Percentiles rank a stretch among this genome's conserved stretches.
Evolutionary conservation across 306 rosid species (phyloP).

Genomic region (Styphnolobium japonicum): DNA sequence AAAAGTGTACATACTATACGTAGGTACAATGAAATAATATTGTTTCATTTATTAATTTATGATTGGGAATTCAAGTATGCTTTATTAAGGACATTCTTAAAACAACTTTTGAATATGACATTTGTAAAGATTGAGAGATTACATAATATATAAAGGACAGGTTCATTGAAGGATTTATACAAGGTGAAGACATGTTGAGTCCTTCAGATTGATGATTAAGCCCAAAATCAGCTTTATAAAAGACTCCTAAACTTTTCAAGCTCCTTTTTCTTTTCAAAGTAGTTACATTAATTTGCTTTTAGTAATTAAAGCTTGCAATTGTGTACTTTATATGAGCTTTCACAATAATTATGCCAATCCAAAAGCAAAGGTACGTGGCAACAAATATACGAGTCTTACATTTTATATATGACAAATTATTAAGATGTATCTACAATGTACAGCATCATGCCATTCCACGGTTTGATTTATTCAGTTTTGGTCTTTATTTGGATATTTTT

Average conservation of each 20-base stretch:
- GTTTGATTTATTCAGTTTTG: too few species aligned
- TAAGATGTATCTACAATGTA: too few species aligned
- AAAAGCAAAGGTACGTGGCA: background rate
- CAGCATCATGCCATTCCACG: too few species aligned
- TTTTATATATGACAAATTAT: too few species aligned
- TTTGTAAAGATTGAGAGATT: background rate
- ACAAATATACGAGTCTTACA: background rate
- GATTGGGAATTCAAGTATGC: background rate
- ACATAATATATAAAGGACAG: background rate
- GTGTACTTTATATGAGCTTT: background rate
- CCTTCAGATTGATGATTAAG: background rate
- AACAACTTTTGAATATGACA: too few species aligned
- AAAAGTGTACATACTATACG: too few species aligned
- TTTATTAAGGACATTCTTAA: background rate
- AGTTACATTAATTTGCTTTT: too few species aligned
- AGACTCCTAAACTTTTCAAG: background rate
- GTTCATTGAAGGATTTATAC: background rate
- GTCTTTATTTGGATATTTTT: too few species aligned
- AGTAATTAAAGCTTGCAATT: background rate
- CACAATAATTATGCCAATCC: background rate
- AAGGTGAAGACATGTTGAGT: background rate
- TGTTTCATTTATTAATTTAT: background rate
- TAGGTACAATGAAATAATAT: too few species aligned
- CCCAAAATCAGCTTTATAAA: background rate
- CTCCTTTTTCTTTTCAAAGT: background rate